phyloP scores from a whole-genome alignment of 352 stramenopile species.

The Phytophthora nicotianae region DNA sequence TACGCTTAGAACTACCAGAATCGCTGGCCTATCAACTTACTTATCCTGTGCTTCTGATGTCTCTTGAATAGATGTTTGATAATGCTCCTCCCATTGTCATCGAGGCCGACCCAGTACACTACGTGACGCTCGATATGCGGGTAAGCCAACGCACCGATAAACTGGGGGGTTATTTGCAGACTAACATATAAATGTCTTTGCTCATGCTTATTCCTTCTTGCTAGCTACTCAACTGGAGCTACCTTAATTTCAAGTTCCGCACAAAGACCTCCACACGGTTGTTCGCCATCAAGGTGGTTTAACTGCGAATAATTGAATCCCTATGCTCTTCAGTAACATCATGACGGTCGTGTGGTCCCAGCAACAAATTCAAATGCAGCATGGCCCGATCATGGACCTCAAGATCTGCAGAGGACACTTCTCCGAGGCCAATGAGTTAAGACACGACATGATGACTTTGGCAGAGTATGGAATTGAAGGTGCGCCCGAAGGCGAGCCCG shows the following conservation, averaged over 20 bases:
- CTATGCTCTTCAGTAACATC: background rate
- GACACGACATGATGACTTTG: constrained; percentile 53
- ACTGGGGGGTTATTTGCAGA: background rate
- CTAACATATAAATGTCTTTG: background rate
- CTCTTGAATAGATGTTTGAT: constrained; percentile 32
- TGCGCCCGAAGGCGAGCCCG: constrained; percentile 40
- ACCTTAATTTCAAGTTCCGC: constrained; percentile 63
- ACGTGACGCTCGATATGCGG: constrained; percentile 64
- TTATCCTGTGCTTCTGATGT: background rate
- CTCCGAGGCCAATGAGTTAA: constrained; percentile 58
- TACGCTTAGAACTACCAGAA: constrained; percentile 8
- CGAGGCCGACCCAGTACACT: constrained; percentile 43
- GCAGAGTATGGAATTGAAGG: constrained; percentile 59
- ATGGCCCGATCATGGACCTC: constrained; percentile 54
- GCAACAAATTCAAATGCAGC: constrained; percentile 59
- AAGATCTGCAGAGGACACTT: constrained; percentile 68
- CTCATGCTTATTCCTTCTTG: background rate
- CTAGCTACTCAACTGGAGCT: constrained; percentile 68
- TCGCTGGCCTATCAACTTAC: background rate
- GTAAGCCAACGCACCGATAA: constrained; percentile 15
- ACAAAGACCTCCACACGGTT: constrained; percentile 56
- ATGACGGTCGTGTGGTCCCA: constrained; percentile 7
- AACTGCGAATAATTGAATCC: background rate
- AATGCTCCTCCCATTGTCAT: constrained; percentile 44
- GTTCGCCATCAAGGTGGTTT: constrained; percentile 53